phyloP scores from a whole-genome alignment of 371 early-diverging fungal species.

The Zychaea mexicana region DNA sequence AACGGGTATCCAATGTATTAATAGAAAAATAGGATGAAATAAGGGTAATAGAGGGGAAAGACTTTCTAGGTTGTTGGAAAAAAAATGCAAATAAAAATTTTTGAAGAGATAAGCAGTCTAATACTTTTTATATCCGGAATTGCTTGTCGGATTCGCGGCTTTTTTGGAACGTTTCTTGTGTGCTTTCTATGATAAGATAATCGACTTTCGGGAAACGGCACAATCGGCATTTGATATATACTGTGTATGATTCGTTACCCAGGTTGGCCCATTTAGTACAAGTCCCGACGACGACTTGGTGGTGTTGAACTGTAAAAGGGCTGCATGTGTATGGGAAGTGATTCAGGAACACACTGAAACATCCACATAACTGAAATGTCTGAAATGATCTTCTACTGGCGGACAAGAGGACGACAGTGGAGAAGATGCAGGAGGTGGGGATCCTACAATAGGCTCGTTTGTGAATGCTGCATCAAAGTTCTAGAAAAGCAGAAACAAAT shows the following conservation, averaged over 20 bases:
- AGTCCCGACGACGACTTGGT: no score
- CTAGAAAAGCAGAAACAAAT: conserved; percentile 13
- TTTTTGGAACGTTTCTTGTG: neutral
- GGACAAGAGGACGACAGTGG: neutral
- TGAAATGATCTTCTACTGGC: conserved; percentile 19
- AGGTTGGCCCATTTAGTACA: no score
- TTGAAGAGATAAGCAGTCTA: neutral
- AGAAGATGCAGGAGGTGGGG: conserved; percentile 3
- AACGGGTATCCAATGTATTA: neutral
- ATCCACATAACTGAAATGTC: conserved; percentile 41
- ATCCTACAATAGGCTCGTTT: conserved; percentile 16
- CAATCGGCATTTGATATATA: conserved; percentile 5
- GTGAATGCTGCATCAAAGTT: conserved; percentile 43
- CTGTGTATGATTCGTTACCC: neutral
- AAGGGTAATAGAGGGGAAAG: neutral
- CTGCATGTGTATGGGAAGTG: neutral
- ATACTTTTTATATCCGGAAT: neutral
- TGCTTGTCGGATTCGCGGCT: neutral
- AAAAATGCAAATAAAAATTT: neutral
- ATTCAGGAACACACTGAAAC: conserved; percentile 6
- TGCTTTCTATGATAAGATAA: neutral
- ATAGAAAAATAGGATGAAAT: neutral
- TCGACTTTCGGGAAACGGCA: neutral
- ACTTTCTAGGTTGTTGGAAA: neutral
- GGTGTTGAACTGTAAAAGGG: neutral